phyloP scores from a whole-genome alignment of 2,329 filamentous ascomycete species.

The Penicillium aurantiogriseum region DNA sequence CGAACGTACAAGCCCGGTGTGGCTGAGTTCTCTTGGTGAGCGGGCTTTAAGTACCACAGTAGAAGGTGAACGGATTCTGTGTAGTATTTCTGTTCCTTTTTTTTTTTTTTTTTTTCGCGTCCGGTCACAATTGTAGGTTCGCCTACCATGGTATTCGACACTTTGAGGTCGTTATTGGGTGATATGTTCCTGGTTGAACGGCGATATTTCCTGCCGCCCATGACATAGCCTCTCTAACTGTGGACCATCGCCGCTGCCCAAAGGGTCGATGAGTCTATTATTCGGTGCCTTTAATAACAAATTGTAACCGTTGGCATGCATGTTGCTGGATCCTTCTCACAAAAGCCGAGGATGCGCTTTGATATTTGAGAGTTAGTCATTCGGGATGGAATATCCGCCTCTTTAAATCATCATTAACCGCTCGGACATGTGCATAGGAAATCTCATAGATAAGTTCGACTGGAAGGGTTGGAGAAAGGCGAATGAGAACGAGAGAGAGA shows the following conservation, averaged over 20 bases:
- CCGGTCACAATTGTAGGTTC: background rate
- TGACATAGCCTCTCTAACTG: background rate
- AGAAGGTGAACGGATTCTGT: background rate
- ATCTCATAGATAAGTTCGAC: background rate
- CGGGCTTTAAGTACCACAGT: background rate
- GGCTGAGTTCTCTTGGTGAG: background rate
- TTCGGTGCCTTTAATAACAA: background rate
- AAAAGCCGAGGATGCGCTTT: background rate
- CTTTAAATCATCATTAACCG: background rate
- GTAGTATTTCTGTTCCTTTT: background rate
- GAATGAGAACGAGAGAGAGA: background rate
- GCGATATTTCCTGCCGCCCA: background rate
- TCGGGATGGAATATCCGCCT: background rate
- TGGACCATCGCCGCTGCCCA: background rate
- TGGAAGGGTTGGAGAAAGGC: background rate
- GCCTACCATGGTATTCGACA: background rate
- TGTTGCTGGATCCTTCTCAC: background rate
- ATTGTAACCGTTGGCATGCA: background rate
- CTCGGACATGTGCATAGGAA: background rate
- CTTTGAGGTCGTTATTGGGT: background rate
- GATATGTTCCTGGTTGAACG: background rate
- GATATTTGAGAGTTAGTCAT: background rate
- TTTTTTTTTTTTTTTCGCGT: background rate
- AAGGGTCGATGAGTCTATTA: background rate
- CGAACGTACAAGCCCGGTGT: background rate